Conservation (phyloP, 176 grass and related monocot species). For the Thalia dealbata region DNA sequence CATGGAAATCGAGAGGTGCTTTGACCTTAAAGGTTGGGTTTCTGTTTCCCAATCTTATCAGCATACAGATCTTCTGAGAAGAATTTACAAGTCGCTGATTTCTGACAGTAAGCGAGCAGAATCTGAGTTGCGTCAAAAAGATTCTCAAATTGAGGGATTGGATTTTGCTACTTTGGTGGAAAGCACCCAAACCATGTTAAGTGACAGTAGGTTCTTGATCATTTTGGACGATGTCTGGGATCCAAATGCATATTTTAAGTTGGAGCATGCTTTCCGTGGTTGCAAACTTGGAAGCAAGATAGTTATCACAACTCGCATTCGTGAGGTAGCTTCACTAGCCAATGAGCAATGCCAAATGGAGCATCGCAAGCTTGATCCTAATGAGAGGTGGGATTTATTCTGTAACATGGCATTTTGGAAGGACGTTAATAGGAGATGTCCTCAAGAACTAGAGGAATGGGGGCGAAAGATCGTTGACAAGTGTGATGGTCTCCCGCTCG, state of each 20-base stretch:
- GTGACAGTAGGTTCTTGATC: conserved; percentile 25
- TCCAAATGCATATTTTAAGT: neutral
- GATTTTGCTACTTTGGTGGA: too few relatives aligned
- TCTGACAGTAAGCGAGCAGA: too few relatives aligned
- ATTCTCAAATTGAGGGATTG: too few relatives aligned
- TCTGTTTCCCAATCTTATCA: conserved; percentile 21
- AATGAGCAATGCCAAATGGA: conserved; percentile 16
- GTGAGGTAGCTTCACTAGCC: conserved; percentile 28
- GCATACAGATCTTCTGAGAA: neutral
- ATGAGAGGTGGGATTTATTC: conserved; percentile 32
- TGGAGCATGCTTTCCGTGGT: conserved; percentile 13
- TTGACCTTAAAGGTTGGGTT: conserved; percentile 25
- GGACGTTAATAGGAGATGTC: conserved; percentile 13
- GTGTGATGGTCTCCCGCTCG: conserved; percentile 43
- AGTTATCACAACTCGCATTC: conserved; percentile 19
- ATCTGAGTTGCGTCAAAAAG: too few relatives aligned
- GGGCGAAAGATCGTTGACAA: conserved; percentile 23
- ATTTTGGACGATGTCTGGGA: conserved; percentile 42
- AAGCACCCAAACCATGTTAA: neutral
- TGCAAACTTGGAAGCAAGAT: conserved; percentile 14
- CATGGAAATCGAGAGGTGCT: neutral
- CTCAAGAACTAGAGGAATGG: conserved; percentile 1
- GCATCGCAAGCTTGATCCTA: conserved; percentile 5
- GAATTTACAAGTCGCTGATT: too few relatives aligned
- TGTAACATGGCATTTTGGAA: conserved; percentile 29